Percentiles rank a stretch among this genome's conserved stretches.
phyloP scores from a whole-genome alignment of 345 rosid species.

The Gossypium australe region DNA sequence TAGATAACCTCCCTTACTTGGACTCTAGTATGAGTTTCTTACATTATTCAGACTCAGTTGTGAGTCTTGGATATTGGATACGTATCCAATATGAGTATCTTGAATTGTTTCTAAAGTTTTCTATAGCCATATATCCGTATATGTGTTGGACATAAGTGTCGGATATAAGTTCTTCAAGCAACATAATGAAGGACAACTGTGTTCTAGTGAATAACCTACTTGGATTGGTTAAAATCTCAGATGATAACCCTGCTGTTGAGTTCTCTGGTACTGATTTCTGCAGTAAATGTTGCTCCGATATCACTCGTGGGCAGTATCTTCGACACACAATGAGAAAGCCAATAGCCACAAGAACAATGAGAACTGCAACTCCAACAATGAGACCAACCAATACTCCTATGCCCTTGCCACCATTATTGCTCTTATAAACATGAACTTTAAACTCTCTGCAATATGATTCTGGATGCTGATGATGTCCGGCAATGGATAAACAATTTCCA shows the following conservation, averaged over 20 bases:
- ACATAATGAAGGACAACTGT: not conserved
- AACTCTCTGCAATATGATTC: constrained; percentile 52
- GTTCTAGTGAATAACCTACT: constrained; percentile 45
- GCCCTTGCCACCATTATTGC: constrained; percentile 16
- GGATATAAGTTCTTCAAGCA: not conserved
- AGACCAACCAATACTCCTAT: constrained; percentile 39
- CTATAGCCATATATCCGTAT: no score
- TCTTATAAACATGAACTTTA: constrained; percentile 24
- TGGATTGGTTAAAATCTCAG: constrained; percentile 78
- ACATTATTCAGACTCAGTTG: no score
- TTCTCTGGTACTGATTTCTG: constrained; percentile 55
- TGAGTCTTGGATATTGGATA: no score
- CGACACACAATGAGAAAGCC: constrained; percentile 39
- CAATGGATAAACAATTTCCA: constrained; percentile 71
- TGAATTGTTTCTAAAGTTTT: no score
- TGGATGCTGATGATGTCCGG: constrained; percentile 49
- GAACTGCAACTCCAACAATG: constrained; percentile 47
- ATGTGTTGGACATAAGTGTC: not conserved
- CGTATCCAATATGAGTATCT: no score
- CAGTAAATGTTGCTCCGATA: constrained; percentile 41
- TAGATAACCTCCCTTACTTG: not conserved
- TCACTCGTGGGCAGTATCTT: constrained; percentile 35
- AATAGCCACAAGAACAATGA: constrained; percentile 37
- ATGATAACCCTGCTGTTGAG: constrained; percentile 49
- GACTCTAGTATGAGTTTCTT: not conserved